Evolutionary conservation across 2,329 filamentous ascomycete species (phyloP).

Genomic region (Clarireedia paspali): DNA sequence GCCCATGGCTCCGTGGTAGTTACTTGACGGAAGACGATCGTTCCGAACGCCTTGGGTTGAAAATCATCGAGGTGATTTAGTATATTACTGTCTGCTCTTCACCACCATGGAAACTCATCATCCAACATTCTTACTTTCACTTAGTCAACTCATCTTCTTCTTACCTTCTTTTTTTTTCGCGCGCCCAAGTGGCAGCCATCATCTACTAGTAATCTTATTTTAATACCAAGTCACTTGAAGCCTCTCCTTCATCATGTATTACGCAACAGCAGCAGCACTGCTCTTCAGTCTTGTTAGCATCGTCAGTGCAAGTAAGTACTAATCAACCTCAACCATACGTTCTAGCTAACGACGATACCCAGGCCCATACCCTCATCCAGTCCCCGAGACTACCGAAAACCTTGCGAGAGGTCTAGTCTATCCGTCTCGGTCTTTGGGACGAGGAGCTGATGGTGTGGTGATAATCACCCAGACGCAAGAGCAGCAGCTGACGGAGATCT

Average conservation of each 20-base stretch:
- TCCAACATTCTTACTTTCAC: background rate
- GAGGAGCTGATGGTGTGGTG: constrained; percentile 11
- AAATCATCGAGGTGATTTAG: background rate
- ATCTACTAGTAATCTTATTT: constrained; percentile 15
- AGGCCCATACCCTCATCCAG: constrained; percentile 21
- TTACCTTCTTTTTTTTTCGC: constrained; percentile 24
- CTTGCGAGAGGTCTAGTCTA: constrained; percentile 20
- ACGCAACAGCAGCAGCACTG: constrained; percentile 14
- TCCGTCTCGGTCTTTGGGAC: constrained; percentile 9
- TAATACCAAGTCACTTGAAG: constrained; percentile 2
- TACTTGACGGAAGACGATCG: constrained; percentile 17
- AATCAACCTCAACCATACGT: background rate
- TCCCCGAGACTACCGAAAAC: constrained; percentile 14
- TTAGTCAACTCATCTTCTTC: constrained; percentile 13
- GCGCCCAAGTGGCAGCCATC: constrained; percentile 27
- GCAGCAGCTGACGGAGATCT: constrained; percentile 10
- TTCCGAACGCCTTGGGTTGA: constrained; percentile 15
- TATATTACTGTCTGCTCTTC: background rate
- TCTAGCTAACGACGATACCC: constrained; percentile 10
- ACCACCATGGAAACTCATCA: background rate
- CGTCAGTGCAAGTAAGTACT: constrained; percentile 20
- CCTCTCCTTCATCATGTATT: constrained; percentile 20
- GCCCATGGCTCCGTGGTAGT: constrained; percentile 7
- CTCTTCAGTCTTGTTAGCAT: constrained; percentile 20
- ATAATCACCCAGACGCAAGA: constrained; percentile 15